phyloP scores from a whole-genome alignment of 2,329 filamentous ascomycete genomes.

The Alternaria brassicae region DNA sequence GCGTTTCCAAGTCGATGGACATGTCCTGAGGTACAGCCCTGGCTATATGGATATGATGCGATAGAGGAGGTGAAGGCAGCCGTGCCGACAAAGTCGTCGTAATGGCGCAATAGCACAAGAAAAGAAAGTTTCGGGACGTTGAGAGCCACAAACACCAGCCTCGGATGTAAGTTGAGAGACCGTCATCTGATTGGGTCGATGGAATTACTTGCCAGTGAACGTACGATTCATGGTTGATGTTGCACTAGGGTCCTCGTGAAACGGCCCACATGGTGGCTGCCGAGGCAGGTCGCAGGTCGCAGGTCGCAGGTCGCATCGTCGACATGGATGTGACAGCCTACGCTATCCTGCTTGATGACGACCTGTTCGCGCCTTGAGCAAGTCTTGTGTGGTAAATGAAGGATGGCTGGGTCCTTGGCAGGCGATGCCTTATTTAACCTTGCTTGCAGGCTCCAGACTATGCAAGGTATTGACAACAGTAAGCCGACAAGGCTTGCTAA shows the following conservation, averaged over 20 bases:
- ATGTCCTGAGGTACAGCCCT: conserved; percentile 45
- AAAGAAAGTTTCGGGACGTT: not conserved
- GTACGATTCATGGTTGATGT: not conserved
- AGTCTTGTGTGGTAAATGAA: not conserved
- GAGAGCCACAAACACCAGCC: not conserved
- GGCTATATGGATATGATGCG: conserved; percentile 48
- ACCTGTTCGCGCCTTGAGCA: not conserved
- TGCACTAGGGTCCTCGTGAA: conserved; percentile 8
- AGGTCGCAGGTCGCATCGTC: not conserved
- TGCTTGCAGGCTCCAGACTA: not conserved
- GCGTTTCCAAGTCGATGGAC: conserved; percentile 69
- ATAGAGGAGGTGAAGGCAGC: conserved; percentile 38
- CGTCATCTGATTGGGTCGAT: not conserved
- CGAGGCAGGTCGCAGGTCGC: conserved; percentile 14
- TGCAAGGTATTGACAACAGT: not conserved
- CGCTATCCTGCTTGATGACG: not conserved
- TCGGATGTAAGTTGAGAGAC: not conserved
- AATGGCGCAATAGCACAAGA: not conserved
- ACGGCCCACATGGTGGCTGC: conserved; percentile 4
- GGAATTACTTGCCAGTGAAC: not conserved
- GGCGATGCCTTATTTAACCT: not conserved
- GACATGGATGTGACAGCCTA: conserved; percentile 10
- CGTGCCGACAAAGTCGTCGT: conserved; percentile 1
- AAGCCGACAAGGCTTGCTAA: not conserved
- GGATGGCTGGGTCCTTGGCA: not conserved